Conservation (phyloP, 2,329 filamentous ascomycete genomes). For the Golovinomyces cichoracearum region DNA sequence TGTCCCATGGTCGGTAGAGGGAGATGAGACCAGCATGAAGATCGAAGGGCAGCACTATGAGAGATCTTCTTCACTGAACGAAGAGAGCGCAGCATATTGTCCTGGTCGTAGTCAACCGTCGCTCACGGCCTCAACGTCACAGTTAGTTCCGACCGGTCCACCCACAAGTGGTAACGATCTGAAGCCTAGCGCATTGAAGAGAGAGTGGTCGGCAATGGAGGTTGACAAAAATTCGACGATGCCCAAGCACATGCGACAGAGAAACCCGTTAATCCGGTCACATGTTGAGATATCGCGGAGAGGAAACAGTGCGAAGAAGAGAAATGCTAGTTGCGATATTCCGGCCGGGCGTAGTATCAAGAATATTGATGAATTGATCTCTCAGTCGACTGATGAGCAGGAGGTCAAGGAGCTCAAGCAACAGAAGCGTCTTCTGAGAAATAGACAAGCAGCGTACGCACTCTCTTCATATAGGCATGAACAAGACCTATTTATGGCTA, state of each 20-base stretch:
- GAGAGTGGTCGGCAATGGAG: constrained; percentile 28
- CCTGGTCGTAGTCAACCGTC: no score
- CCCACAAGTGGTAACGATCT: constrained; percentile 22
- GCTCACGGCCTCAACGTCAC: constrained; percentile 20
- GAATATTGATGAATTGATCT: constrained; percentile 86
- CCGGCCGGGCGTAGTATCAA: constrained; percentile 74
- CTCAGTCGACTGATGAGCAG: constrained; percentile 64
- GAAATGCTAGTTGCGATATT: constrained; percentile 95
- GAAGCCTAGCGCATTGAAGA: constrained; percentile 30
- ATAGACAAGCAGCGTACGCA: constrained; percentile 85
- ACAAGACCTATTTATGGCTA: constrained; percentile 5
- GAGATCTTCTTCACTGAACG: no score
- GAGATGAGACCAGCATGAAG: no score
- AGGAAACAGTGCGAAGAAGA: constrained; percentile 56
- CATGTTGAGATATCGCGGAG: constrained; percentile 40
- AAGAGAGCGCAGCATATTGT: no score
- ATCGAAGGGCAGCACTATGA: no score
- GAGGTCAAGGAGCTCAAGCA: constrained; percentile 97
- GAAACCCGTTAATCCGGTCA: constrained; percentile 40
- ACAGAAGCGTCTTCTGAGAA: constrained; percentile 81
- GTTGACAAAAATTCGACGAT: constrained; percentile 23
- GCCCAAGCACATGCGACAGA: constrained; percentile 37
- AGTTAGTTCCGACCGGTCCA: constrained; percentile 28
- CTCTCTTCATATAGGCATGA: constrained; percentile 11
- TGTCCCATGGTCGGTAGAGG: no score